These are phyloP conservation scores for Anthostomella pinea DNA, from an alignment of 2,329 filamentous ascomycete species.

Conservation along the genomic window DNA sequence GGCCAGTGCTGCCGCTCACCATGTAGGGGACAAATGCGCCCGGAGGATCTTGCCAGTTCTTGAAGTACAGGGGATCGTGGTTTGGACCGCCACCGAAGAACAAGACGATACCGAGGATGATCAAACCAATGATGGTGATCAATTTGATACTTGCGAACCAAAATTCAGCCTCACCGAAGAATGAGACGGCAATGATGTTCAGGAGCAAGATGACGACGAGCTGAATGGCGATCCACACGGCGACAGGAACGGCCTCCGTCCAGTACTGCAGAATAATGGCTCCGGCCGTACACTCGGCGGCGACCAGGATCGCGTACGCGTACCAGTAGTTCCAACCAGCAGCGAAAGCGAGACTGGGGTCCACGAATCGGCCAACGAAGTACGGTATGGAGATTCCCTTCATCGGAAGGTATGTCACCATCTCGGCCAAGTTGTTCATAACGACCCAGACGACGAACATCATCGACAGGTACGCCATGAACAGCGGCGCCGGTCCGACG, in stretches of 20 bases:
- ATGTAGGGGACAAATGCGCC: conserved; percentile 48
- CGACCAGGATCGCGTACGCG: conserved; percentile 56
- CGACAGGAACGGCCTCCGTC: conserved; percentile 49
- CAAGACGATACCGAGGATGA: conserved; percentile 54
- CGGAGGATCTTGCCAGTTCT: conserved; percentile 46
- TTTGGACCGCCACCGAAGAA: conserved; percentile 54
- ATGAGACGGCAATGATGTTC: conserved; percentile 55
- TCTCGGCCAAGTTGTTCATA: conserved; percentile 55
- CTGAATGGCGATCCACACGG: conserved; percentile 59
- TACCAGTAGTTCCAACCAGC: conserved; percentile 63
- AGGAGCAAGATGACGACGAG: conserved; percentile 51
- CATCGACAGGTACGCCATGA: conserved; percentile 65
- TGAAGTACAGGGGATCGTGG: conserved; percentile 47
- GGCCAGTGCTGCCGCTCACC: conserved; percentile 43
- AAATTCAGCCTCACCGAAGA: conserved; percentile 62
- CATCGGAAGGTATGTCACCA: conserved; percentile 53
- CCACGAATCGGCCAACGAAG: conserved; percentile 54
- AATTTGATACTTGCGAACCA: conserved; percentile 61
- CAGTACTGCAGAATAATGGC: conserved; percentile 61
- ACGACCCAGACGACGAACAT: conserved; percentile 52
- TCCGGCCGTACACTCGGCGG: conserved; percentile 56
- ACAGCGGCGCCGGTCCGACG: conserved; percentile 62
- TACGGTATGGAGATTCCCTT: conserved; percentile 57
- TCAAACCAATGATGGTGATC: conserved; percentile 55
- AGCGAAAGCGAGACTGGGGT: conserved; percentile 54